Conservation (phyloP, 176 grass and related monocot genomes). For the Musa troglodytarum region DNA sequence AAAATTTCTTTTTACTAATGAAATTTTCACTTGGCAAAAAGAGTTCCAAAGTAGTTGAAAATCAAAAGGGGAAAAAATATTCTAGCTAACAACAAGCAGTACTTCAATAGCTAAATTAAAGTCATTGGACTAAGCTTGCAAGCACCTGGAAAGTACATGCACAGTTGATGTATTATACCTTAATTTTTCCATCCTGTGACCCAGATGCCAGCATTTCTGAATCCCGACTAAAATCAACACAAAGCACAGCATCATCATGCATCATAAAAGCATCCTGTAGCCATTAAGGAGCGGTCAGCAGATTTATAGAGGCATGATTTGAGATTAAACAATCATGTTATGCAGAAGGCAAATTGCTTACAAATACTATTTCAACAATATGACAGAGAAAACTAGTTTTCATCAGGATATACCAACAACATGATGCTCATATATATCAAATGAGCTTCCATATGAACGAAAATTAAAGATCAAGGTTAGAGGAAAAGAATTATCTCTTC, state of each 20-base stretch:
- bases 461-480: too few relatives aligned
- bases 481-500: too few relatives aligned
- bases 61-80: background rate
- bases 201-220: constrained; percentile 94
- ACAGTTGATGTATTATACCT: constrained; percentile 36
- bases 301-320: background rate
- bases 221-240: constrained; percentile 97
- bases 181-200: constrained; percentile 95
- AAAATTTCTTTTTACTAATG: too few relatives aligned
- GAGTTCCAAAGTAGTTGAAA: background rate
- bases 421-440: background rate
- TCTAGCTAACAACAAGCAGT: background rate
- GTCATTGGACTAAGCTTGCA: background rate
- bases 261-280: constrained; percentile 96
- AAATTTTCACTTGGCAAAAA: background rate
- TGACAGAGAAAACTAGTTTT: background rate
- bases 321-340: background rate
- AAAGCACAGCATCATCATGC: constrained; percentile 91
- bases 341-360: background rate
- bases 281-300: background rate
- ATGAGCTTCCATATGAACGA: too few relatives aligned
- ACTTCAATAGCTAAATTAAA: background rate
- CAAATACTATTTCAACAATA: background rate
- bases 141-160: background rate
- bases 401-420: background rate